Conservation (phyloP, 306 rosid genomes). For the Macrotyloma uniflorum region DNA sequence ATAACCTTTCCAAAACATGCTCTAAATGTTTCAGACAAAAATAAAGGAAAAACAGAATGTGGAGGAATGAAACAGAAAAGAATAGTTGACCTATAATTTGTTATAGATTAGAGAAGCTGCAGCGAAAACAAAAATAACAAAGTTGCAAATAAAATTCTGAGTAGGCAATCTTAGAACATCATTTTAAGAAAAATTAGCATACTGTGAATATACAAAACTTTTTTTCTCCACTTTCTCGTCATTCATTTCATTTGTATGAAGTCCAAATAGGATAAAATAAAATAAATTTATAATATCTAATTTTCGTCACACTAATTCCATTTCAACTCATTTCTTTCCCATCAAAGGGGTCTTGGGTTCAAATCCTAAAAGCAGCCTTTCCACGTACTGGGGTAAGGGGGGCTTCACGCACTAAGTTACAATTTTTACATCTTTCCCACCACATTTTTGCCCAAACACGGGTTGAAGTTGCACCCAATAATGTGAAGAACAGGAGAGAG, state of each 20-base stretch:
- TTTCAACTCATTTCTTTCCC: neutral
- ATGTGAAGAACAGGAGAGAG: neutral
- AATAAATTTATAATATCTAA: neutral
- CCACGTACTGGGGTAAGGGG: neutral
- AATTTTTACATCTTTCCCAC: neutral
- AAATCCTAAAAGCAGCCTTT: neutral
- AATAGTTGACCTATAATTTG: neutral
- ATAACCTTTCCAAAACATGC: neutral
- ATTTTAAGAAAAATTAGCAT: neutral
- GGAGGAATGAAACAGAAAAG: neutral
- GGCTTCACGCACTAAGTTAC: neutral
- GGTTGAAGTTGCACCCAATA: conserved; percentile 18
- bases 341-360: neutral
- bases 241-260: neutral
- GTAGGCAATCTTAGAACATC: neutral
- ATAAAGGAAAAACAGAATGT: neutral
- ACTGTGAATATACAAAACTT: neutral
- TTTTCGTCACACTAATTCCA: neutral
- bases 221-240: neutral
- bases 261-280: neutral
- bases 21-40: neutral
- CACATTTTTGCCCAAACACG: neutral
- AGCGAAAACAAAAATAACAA: neutral
- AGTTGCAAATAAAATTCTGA: neutral
- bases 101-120: neutral